Evolutionary conservation across 2,329 filamentous ascomycete genomes (phyloP), one percentile per base, ranked within the genome.

Genomic region (Verticillium isaacii): DNA sequence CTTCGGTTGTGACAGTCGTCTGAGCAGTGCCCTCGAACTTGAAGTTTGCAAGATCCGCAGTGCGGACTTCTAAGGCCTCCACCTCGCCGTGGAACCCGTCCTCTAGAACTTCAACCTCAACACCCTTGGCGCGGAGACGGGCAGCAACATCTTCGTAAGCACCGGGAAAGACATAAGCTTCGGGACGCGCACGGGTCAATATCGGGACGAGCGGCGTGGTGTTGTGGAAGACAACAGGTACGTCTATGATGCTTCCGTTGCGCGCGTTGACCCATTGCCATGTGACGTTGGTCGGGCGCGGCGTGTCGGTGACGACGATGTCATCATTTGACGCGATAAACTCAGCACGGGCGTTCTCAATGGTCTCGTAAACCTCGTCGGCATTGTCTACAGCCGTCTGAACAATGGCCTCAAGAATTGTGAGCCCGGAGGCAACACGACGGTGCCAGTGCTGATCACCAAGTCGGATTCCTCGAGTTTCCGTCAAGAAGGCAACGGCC

Each of bases 371-470:
- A 0, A 72, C 66, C 3, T 66, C 56, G 0, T 68, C 61, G 0
- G 65, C 66, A 1, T 69, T 65, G 6, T 72, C 69, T 0, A 66
- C 62, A 0, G 70, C 70, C 2, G 68, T 67, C 19, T 72, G 66
- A 0, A 72, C 52, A 2, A 72, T 63, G 1, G 68, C 60, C 5
- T 66, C 63, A 1, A 70, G 60, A 66, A 68, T 72, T 1, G 64
- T 64, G 3, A 72, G 50, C 5, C 64, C 66, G 1, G 70, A 66
- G 17, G 69, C 69, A 4, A 73, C 70, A 32, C 72, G 72, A 0
- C 69, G 68, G 58, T 74, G 72, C 2, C 72, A 72, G 39, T 74
- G 70, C 58, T 72, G 72, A n/a, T 68, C 64, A 0, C 69, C 72
- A 1, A 73, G 61, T 59, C 68, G 68, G 1, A 73, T 71, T 1